phyloP scores from a whole-genome alignment of 352 stramenopile species.

The Bremia lactucae region DNA sequence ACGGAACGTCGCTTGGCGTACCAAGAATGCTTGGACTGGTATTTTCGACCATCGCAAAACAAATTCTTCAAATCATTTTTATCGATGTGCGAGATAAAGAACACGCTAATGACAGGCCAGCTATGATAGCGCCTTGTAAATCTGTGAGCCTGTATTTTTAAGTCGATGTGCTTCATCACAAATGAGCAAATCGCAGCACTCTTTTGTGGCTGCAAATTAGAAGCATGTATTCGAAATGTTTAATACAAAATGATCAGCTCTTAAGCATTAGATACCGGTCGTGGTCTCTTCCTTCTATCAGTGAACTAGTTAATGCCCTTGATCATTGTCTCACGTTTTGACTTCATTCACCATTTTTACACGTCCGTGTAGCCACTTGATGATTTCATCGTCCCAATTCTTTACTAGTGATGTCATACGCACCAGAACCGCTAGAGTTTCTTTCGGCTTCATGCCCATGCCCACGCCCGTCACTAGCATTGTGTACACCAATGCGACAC shows the following conservation, averaged over 20 bases:
- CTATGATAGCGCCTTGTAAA: too few species aligned
- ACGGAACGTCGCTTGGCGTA: constrained; percentile 87
- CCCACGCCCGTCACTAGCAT: too few species aligned
- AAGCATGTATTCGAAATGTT: too few species aligned
- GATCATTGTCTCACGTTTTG: constrained; percentile 70
- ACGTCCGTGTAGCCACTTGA: too few species aligned
- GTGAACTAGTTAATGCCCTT: constrained; percentile 78
- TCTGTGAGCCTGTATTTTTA: too few species aligned
- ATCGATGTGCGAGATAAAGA: constrained; percentile 93
- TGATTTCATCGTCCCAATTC: constrained; percentile 86
- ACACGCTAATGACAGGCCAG: constrained; percentile 87
- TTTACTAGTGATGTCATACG: constrained; percentile 82
- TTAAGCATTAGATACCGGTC: constrained; percentile 86
- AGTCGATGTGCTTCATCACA: too few species aligned
- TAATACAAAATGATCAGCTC: too few species aligned
- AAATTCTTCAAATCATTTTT: constrained; percentile 98
- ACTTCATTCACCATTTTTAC: too few species aligned
- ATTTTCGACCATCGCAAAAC: constrained; percentile 95
- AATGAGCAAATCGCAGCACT: too few species aligned
- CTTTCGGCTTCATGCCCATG: too few species aligned
- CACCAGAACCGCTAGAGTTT: constrained; percentile 67
- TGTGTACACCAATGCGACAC: too few species aligned
- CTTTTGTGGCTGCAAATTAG: too few species aligned
- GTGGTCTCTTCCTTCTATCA: constrained; percentile 95
- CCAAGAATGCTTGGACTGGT: constrained; percentile 81